These are phyloP conservation scores for Cyberlindnera meyerae DNA, from an alignment of 805 yeast genomes.

Conservation along the genomic window DNA sequence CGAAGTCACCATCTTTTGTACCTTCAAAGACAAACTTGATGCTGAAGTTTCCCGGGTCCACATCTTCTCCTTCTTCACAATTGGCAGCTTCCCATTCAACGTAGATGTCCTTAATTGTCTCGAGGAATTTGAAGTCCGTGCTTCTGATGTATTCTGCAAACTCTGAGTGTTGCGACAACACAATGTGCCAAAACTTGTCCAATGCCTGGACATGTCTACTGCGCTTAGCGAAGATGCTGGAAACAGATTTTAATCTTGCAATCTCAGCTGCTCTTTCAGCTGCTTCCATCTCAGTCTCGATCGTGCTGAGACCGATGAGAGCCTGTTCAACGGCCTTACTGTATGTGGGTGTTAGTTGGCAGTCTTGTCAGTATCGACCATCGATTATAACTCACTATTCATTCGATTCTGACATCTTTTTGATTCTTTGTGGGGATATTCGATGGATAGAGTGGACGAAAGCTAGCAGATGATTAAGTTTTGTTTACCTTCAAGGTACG, in stretches of 20 bases:
- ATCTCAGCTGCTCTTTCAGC: slow-evolving; percentile 58
- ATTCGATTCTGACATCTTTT: neutral
- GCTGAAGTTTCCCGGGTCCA: slow-evolving; percentile 49
- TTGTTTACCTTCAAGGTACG: too few relatives aligned
- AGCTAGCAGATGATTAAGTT: too few relatives aligned
- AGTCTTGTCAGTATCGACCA: too few relatives aligned
- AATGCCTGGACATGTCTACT: slow-evolving; percentile 46
- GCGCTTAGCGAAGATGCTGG: slow-evolving; percentile 54
- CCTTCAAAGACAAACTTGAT: slow-evolving; percentile 56
- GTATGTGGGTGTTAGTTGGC: neutral
- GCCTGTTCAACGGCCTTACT: slow-evolving; percentile 31
- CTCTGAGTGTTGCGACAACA: slow-evolving; percentile 76
- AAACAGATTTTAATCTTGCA: slow-evolving; percentile 46
- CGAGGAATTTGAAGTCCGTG: slow-evolving; percentile 74
- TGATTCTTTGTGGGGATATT: too few relatives aligned
- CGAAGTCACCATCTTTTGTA: slow-evolving; percentile 37
- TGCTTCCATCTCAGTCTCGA: slow-evolving; percentile 53
- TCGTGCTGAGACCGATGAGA: slow-evolving; percentile 45
- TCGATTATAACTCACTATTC: too few relatives aligned
- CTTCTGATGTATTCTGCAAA: slow-evolving; percentile 74
- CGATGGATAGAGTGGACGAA: too few relatives aligned
- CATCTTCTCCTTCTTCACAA: slow-evolving; percentile 27
- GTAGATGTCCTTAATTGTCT: slow-evolving; percentile 56
- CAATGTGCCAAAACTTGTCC: slow-evolving; percentile 85
- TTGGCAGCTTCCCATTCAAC: slow-evolving; percentile 45